A percentile compares a stretch with the other conserved stretches of the same genome.
Evolutionary conservation across 371 early-diverging fungal species (phyloP).

Genomic region (Entomophthora muscae): DNA sequence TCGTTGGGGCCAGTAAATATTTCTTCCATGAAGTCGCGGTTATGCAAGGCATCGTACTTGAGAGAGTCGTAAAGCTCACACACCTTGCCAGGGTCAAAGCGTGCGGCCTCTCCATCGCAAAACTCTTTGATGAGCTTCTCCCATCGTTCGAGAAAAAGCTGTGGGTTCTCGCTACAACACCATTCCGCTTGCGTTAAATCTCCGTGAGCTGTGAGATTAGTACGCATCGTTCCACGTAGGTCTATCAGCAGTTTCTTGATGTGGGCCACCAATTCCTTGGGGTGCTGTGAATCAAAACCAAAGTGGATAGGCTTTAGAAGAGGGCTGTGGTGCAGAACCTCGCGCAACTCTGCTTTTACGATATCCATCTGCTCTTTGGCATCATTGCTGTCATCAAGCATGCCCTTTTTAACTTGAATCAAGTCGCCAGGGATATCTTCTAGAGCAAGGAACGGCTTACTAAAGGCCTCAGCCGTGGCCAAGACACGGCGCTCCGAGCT

Average conservation of each 20-base stretch:
- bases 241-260: constrained; percentile 44
- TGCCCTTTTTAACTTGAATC: constrained; percentile 60
- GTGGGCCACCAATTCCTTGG: constrained; percentile 42
- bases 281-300: constrained; percentile 30
- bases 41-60: constrained; percentile 91
- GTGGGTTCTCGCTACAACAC: constrained; percentile 65
- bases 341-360: constrained; percentile 54
- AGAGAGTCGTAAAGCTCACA: constrained; percentile 87
- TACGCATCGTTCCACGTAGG: constrained; percentile 56
- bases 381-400: constrained; percentile 86
- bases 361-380: constrained; percentile 85
- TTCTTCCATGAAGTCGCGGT: constrained; percentile 61
- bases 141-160: constrained; percentile 81
- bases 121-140: constrained; percentile 83
- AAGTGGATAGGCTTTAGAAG: constrained; percentile 14
- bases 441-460: constrained; percentile 48
- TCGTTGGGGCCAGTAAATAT: constrained; percentile 27
- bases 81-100: constrained; percentile 73
- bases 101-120: constrained; percentile 36
- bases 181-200: constrained; percentile 42
- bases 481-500: constrained; percentile 80
- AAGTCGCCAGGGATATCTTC: constrained; percentile 32
- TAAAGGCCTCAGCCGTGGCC: constrained; percentile 74
- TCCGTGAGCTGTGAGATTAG: constrained; percentile 39
- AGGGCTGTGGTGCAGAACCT: constrained; percentile 23